phyloP scores from a whole-genome alignment of 1,139 yeast genomes.

The Saccharomycopsis hybrid region DNA sequence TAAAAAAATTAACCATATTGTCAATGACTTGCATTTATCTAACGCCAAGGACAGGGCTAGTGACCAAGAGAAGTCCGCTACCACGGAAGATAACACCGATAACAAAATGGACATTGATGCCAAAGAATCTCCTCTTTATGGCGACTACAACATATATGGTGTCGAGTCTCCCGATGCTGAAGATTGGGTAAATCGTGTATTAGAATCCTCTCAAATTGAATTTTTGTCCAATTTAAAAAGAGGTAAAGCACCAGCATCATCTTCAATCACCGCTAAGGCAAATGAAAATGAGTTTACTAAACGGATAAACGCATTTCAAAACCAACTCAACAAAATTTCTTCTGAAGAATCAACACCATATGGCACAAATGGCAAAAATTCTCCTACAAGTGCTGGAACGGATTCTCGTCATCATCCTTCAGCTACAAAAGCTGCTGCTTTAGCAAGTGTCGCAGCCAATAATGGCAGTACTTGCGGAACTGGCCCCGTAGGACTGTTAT shows the following conservation, averaged over 20 bases:
- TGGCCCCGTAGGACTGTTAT: neutral
- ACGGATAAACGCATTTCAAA: constrained; percentile 11
- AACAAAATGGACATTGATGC: constrained; percentile 9
- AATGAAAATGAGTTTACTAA: neutral
- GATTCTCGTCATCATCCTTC: neutral
- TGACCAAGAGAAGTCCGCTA: neutral
- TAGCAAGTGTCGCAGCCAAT: too few relatives aligned
- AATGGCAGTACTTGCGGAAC: neutral
- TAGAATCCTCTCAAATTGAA: constrained; percentile 18
- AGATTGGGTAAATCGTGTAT: constrained; percentile 20
- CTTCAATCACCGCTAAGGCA: neutral
- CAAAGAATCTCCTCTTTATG: constrained; percentile 13
- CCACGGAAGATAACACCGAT: neutral
- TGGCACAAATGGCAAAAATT: constrained; percentile 8
- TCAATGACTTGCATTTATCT: constrained; percentile 3
- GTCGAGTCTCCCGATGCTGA: constrained; percentile 19
- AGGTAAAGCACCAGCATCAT: neutral
- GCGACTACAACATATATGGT: constrained; percentile 21
- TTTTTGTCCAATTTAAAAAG: constrained; percentile 14
- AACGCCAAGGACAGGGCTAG: neutral
- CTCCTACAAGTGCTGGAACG: neutral
- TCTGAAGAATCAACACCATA: constrained; percentile 12
- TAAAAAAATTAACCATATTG: constrained; percentile 6
- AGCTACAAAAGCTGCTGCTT: too few relatives aligned
- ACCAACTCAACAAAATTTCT: constrained; percentile 12